Evolutionary conservation across 371 early-diverging fungal genomes (phyloP), one percentile per base, ranked within the genome.

Genomic region (Rhizomucor miehei): DNA sequence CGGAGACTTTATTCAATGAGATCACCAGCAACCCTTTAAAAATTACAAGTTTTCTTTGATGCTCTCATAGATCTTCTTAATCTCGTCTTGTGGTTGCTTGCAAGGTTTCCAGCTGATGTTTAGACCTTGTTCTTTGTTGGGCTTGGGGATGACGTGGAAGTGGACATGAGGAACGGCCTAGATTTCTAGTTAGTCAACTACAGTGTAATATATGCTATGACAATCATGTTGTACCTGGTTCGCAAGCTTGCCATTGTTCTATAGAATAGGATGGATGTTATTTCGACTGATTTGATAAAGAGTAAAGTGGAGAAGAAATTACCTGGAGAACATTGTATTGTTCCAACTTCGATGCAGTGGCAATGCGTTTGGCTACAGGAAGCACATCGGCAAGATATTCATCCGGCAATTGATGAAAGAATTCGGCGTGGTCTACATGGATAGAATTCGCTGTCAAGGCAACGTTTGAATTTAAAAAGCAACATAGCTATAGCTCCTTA

Each of bases 241-340:
- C 12, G 91, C 91, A 44, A 84, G 57, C 19, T 63, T 60, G 8
- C 91, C 91, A 63, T 91, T 91, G 79, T 91, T 91, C 84, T 86
- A 60, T 34, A 38, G 24, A 21, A 39, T 24, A 1, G 11, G 19
- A 12, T 5, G 13, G 35, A 14, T 17, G 35, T 24, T 1, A 43
- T 1, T 5, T 23, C 36, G 6, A 9, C 23, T 14, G 6, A 6
- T 13, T 17, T 6, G 14, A 25, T 25, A 20, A 8, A 29, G 8
- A 29, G 8, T 29, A 8, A 5, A 29, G 8, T 8, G 29, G 8
- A 3, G 29, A 29, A 29, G 11, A 36, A 36, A 3, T 64, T 74
- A 68, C 92, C 88, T 97, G 96, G 25, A 97, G 69, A 23, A 97
- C 71, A 73, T 97, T 97, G 80, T 96, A 97, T 59, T 92, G 76